Evolutionary conservation across 345 rosid genomes (phyloP).

Genomic region (Dipteronia dyeriana): DNA sequence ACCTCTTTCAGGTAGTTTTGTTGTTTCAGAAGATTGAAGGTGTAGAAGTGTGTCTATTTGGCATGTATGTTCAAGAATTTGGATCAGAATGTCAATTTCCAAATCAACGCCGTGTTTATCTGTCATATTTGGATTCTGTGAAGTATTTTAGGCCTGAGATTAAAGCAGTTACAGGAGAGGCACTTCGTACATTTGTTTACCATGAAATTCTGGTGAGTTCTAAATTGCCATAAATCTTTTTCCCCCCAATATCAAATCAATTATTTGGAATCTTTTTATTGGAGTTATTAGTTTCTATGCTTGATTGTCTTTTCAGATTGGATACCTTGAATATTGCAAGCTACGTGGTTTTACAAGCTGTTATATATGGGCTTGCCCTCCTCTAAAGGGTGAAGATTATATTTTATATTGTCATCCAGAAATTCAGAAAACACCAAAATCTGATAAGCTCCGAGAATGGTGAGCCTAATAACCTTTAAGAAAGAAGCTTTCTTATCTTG

Average conservation of each 20-base stretch:
- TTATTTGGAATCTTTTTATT: constrained; percentile 7
- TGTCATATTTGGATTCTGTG: constrained; percentile 96
- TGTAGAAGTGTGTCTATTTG: constrained; percentile 96
- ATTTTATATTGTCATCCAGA: constrained; percentile 98
- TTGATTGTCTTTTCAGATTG: constrained; percentile 61
- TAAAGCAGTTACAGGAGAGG: constrained; percentile 89
- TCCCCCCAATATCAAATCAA: background rate
- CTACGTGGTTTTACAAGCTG: constrained; percentile 98
- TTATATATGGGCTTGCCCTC: constrained; percentile 99
- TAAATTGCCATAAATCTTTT: background rate
- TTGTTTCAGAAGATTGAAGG: constrained; percentile 99
- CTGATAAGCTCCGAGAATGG: constrained; percentile 99
- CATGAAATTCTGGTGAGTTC: constrained; percentile 89
- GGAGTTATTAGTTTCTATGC: constrained; percentile 12
- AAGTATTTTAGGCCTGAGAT: constrained; percentile 97
- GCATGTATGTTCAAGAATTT: constrained; percentile 99
- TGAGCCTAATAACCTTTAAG: constrained; percentile 42
- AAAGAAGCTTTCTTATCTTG: background rate
- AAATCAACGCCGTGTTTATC: constrained; percentile 97
- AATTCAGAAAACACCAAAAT: constrained; percentile 98
- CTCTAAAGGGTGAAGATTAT: constrained; percentile 98
- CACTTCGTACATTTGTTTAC: constrained; percentile 95
- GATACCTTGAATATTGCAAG: constrained; percentile 98
- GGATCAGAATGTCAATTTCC: constrained; percentile 93
- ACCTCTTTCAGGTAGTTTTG: constrained; percentile 73